Evolutionary conservation across 1,284 basidiomycete genomes (phyloP).

Genomic region (Ustilago cynodontis): DNA sequence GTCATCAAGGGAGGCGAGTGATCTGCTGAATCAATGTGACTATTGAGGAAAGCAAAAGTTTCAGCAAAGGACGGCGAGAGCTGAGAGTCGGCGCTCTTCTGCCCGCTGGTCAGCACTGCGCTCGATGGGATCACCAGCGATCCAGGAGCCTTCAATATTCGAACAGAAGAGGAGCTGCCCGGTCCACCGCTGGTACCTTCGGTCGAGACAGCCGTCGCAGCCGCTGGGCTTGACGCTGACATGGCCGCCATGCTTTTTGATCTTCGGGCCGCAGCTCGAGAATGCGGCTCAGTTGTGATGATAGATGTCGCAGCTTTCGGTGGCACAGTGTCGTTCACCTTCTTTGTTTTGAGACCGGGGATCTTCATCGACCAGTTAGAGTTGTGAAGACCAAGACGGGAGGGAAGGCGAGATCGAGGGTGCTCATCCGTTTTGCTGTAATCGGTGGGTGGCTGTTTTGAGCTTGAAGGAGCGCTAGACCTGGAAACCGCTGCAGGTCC

Average conservation of each 20-base stretch:
- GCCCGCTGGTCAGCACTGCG: constrained; percentile 8
- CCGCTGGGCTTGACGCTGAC: constrained; percentile 4
- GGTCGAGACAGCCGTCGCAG: background rate
- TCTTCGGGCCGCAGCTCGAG: constrained; percentile 4
- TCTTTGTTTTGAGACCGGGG: constrained; percentile 21
- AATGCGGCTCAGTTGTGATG: background rate
- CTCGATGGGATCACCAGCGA: constrained; percentile 12
- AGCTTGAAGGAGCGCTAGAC: constrained; percentile 3
- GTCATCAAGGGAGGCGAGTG: constrained; percentile 13
- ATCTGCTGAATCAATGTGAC: constrained; percentile 29
- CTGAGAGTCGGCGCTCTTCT: constrained; percentile 20
- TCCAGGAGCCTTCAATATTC: background rate
- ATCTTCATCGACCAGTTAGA: constrained; percentile 25
- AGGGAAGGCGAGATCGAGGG: constrained; percentile 27
- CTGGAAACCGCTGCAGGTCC: background rate
- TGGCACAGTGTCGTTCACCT: background rate
- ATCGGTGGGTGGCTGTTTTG: constrained; percentile 24
- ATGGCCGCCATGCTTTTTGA: constrained; percentile 17
- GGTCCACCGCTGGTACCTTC: background rate
- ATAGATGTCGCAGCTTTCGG: background rate
- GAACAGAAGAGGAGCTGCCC: background rate
- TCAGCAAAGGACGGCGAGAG: constrained; percentile 38
- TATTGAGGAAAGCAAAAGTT: constrained; percentile 41
- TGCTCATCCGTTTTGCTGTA: constrained; percentile 24
- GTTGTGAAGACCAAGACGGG: constrained; percentile 28